Evolutionary conservation across 352 stramenopile species (phyloP), one percentile per base, ranked within the genome.

Genomic region (Blastocystis sp.): DNA sequence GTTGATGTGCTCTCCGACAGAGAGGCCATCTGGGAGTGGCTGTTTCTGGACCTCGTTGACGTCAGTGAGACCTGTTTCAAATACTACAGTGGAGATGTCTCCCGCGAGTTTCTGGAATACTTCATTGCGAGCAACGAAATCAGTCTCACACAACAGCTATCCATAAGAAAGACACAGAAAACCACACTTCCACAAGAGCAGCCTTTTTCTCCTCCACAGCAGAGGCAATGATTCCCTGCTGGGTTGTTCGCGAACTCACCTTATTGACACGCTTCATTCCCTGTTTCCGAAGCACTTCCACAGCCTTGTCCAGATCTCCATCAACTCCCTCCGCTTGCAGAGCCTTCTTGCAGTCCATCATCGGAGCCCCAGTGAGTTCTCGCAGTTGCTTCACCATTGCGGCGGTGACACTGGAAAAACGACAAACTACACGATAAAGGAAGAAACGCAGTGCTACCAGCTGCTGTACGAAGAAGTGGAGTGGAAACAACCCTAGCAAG

Each of bases 281-380:
- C 75, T 95, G 92, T 87, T 94, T 92, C 41, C 93, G 92, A 15
- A 95, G 90, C 91, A 93, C 95, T 90, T 95, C 93, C 63, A 93
- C 90, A 9, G 93, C 93, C 47, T 92, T 91, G n/a, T 92, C 26
- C 0, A 93, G 45, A 63, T 94, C 91, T 29, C 92, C 87, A 68
- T 92, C 89, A 11, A 94, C 91, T 54, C 92, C 91, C 9, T 89
- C 88, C 41, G 91, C 89, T 54, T 90, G 70, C 26, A 95, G 87
- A 1, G 93, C 93, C 73, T 94, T 94, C 87, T 95, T 95, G 89
- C 93, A 95, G 77, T 95, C 92, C 90, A 95, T 93, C 91, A 95
- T 94, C 0, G 93, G 93, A 50, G 93, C 93, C 18, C 92, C 92
- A 1, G 93, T 94, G 15, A 87, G 41, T 55, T 90, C 88, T 55